These are phyloP conservation scores for Fusarium secorum DNA, from an alignment of 2,329 filamentous ascomycete genomes.

Conservation along the genomic window DNA sequence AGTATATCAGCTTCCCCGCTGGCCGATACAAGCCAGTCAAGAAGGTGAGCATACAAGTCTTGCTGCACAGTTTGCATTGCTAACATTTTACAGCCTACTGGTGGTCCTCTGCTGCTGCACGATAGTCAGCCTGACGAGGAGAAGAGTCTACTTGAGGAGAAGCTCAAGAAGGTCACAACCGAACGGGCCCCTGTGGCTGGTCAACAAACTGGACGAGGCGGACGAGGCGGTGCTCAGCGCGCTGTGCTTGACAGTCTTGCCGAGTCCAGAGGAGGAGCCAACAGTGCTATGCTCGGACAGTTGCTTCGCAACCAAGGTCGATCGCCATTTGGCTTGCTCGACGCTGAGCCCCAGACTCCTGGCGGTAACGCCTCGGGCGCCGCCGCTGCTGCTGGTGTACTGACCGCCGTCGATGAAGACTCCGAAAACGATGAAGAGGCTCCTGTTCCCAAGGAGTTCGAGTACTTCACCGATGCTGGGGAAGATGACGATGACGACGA, in stretches of 20 bases:
- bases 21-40: constrained; percentile 91
- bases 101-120: constrained; percentile 88
- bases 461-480: constrained; percentile 75
- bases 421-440: constrained; percentile 78
- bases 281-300: constrained; percentile 52
- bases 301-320: constrained; percentile 53
- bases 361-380: constrained; percentile 62
- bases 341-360: constrained; percentile 42
- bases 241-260: constrained; percentile 49
- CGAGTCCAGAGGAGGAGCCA: constrained; percentile 44
- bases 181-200: constrained; percentile 68
- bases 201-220: constrained; percentile 44
- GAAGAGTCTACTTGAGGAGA: constrained; percentile 87
- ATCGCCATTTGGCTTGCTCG: constrained; percentile 42
- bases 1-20: constrained; percentile 92
- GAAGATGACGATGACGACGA: constrained; percentile 55
- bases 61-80: not conserved
- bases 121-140: constrained; percentile 82
- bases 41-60: constrained; percentile 65
- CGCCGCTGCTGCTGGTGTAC: constrained; percentile 77
- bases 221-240: constrained; percentile 46
- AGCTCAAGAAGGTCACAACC: constrained; percentile 80
- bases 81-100: constrained; percentile 73
- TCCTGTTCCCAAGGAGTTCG: constrained; percentile 73
- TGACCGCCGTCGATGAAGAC: constrained; percentile 90